A percentile compares a stretch with the other conserved stretches of the same genome.
These are phyloP conservation scores for Paraleonurus japonicus DNA, from an alignment of 257 asterid species.

Conservation along the genomic window DNA sequence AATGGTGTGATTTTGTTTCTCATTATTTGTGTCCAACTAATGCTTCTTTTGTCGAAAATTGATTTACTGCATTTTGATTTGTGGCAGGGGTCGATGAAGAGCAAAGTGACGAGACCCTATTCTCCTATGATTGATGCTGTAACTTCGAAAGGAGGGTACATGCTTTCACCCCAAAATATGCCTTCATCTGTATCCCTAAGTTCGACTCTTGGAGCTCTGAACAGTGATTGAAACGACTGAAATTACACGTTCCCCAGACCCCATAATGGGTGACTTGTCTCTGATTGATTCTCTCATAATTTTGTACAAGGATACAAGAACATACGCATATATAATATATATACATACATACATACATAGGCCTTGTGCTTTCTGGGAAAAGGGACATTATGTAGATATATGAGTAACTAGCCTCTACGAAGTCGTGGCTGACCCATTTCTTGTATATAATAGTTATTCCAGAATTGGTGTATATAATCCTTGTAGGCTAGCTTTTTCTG, in stretches of 20 bases:
- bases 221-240: constrained; percentile 44
- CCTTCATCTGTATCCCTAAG: constrained; percentile 58
- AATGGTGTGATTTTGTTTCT: constrained; percentile 46
- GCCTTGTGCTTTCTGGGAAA: background rate
- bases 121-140: constrained; percentile 59
- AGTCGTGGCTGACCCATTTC: background rate
- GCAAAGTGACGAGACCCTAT: constrained; percentile 83
- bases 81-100: constrained; percentile 59
- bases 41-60: background rate
- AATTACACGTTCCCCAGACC: too few relatives aligned
- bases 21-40: constrained; percentile 13
- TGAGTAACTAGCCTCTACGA: background rate
- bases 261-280: background rate
- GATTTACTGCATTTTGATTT: background rate
- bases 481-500: background rate
- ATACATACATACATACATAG: background rate
- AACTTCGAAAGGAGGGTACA: constrained; percentile 44
- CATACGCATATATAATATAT: background rate
- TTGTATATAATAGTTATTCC: background rate
- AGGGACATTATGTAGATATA: background rate
- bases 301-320: background rate
- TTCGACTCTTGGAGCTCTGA: constrained; percentile 70
- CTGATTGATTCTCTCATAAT: background rate
- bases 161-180: constrained; percentile 72
- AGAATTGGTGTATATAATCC: background rate